Evolutionary conservation across 345 rosid species (phyloP), one percentile per base, ranked within the genome.

Genomic region (Lenwebbia sp.): DNA sequence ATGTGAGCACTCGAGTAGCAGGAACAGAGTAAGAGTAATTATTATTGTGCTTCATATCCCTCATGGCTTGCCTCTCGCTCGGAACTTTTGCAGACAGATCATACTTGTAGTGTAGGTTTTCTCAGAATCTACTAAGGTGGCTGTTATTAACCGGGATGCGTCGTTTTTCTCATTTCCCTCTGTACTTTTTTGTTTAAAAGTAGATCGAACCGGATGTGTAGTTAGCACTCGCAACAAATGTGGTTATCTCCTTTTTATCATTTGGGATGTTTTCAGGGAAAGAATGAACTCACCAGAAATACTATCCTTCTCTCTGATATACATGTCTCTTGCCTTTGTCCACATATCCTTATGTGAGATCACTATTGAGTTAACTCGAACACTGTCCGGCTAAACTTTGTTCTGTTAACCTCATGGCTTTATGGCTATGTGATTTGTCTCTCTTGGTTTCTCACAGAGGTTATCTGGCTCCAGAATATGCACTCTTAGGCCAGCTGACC

Each of bases 401-500:
- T 37, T 70, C 81, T 5, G 47, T 70, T 37, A 70, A 70, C 4
- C 81, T 70, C 81, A 37, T 33, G 78, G 78, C 84, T 28, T 82
- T 82, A 82, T 23, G 0, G 55, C 56, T 50, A 15, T 82, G 55
- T 65, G 83, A 82, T 60, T 51, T 49, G 50, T 33, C 74, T 23
- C 86, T 53, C 55, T 82, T 30, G 85, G 22, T 83, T 25, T 74
- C 55, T 88, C 87, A 88, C 93, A 97, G 99, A 53, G 99, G 99
- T 88, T 97, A 97, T 89, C 90, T 96, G 89, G 99, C 99, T 25
- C 99, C 99, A 13, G 99, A 97, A 85, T 97, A 97, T 86, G 99
- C 98, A 12, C 90, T 92, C 82, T 87, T 95, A 17, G 97, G 99
- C 85, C 96, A 97, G 88, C 91, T 97, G 82, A 97, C 99, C 0